Conservation (phyloP, 305 asterid species). For the Fraxinus dipetala region DNA sequence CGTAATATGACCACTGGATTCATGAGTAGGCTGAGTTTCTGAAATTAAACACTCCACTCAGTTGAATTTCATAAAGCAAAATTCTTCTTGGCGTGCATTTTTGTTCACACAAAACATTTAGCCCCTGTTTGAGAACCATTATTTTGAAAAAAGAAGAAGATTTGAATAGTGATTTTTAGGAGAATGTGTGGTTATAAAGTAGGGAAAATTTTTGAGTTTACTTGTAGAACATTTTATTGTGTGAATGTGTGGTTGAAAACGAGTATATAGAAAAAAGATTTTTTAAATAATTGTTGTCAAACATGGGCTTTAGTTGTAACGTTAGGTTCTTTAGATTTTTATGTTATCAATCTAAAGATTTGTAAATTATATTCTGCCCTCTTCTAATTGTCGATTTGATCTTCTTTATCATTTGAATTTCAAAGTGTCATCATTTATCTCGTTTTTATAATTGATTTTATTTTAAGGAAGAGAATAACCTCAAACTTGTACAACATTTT, state of each 20-base stretch:
- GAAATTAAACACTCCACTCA: neutral
- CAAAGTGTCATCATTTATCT: neutral
- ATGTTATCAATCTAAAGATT: neutral
- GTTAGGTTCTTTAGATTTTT: neutral
- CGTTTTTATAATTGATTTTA: neutral
- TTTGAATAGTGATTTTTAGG: no score
- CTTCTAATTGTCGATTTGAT: neutral
- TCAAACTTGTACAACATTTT: neutral
- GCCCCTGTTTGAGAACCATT: no score
- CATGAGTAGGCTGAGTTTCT: neutral
- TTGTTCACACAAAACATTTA: neutral
- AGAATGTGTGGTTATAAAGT: no score
- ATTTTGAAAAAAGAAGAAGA: no score
- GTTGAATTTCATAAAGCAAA: neutral
- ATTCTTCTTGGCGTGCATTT: neutral
- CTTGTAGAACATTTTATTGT: no score
- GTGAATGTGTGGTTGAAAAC: no score
- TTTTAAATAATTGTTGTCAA: no score
- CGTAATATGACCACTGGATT: neutral
- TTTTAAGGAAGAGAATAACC: neutral
- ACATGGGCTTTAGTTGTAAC: neutral
- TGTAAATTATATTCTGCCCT: neutral
- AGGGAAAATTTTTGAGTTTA: no score
- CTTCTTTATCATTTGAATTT: slow-evolving; percentile 1
- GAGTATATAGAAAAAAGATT: no score